A percentile compares a stretch with the other conserved stretches of the same genome.
phyloP scores from a whole-genome alignment of 2,329 filamentous ascomycete genomes.

The Aspergillus transmontanensis region DNA sequence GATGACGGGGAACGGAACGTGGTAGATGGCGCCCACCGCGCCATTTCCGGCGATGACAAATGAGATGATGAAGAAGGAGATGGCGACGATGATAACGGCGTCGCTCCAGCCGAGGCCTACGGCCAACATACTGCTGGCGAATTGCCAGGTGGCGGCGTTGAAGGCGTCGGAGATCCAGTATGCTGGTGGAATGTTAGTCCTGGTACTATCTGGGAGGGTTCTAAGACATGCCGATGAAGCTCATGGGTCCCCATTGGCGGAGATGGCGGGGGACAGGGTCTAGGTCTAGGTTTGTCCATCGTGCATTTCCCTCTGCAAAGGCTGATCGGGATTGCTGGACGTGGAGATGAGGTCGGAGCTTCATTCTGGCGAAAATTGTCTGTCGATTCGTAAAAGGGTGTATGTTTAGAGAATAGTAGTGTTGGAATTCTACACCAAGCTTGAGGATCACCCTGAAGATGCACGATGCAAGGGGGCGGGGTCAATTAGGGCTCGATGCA shows the following conservation, averaged over 20 bases:
- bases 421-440: not conserved
- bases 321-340: constrained; percentile 50
- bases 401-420: not conserved
- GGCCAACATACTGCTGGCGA: constrained; percentile 51
- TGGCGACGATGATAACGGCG: constrained; percentile 50
- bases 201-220: not conserved
- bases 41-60: constrained; percentile 65
- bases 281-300: constrained; percentile 53
- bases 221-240: constrained; percentile 39
- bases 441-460: not conserved
- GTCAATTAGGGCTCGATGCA: not conserved
- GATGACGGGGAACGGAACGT: constrained; percentile 60
- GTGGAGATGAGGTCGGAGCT: constrained; percentile 32
- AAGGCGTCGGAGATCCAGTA: constrained; percentile 58
- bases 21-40: constrained; percentile 54
- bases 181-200: constrained; percentile 27
- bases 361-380: not conserved
- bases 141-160: constrained; percentile 59
- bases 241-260: constrained; percentile 51
- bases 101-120: constrained; percentile 60
- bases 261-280: constrained; percentile 50
- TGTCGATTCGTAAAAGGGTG: too few species aligned
- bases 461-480: not conserved
- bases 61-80: constrained; percentile 56
- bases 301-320: constrained; percentile 48